phyloP scores from a whole-genome alignment of 2,329 filamentous ascomycete genomes.

The Cordyceps farinosa region DNA sequence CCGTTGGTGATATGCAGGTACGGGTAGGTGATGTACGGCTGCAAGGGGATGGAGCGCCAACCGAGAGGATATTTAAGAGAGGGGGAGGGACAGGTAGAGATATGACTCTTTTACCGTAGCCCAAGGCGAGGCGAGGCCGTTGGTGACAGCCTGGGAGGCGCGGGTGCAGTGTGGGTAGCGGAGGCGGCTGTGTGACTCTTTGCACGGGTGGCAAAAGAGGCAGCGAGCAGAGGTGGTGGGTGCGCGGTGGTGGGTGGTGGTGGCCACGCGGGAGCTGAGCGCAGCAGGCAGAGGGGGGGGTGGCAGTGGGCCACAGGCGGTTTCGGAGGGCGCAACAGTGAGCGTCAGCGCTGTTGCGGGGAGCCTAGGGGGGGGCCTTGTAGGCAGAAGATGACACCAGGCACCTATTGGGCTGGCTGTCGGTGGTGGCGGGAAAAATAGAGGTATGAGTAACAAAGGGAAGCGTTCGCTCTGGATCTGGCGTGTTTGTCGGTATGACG shows the following conservation, averaged over 20 bases:
- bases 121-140: constrained; percentile 28
- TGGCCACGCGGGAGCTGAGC: constrained; percentile 26
- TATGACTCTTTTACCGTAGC: constrained; percentile 33
- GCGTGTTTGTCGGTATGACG: constrained; percentile 10
- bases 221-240: neutral
- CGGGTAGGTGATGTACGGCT: constrained; percentile 13
- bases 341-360: constrained; percentile 2
- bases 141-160: constrained; percentile 25
- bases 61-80: constrained; percentile 10
- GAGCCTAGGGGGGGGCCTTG: neutral
- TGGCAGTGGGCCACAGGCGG: constrained; percentile 28
- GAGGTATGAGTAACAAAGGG: constrained; percentile 12
- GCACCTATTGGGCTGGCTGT: constrained; percentile 10
- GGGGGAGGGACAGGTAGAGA: constrained; percentile 18
- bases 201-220: constrained; percentile 36
- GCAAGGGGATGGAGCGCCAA: constrained; percentile 7
- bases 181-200: constrained; percentile 36
- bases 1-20: constrained; percentile 21
- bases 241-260: constrained; percentile 5
- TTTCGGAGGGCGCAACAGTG: constrained; percentile 33
- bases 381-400: constrained; percentile 12
- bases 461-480: constrained; percentile 1
- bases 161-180: constrained; percentile 22
- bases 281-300: constrained; percentile 16
- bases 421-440: neutral